Percentiles rank a stretch among this genome's conserved stretches.
These are phyloP conservation scores for Marasmius oreades DNA, from an alignment of 1,284 basidiomycete genomes.

Conservation along the genomic window DNA sequence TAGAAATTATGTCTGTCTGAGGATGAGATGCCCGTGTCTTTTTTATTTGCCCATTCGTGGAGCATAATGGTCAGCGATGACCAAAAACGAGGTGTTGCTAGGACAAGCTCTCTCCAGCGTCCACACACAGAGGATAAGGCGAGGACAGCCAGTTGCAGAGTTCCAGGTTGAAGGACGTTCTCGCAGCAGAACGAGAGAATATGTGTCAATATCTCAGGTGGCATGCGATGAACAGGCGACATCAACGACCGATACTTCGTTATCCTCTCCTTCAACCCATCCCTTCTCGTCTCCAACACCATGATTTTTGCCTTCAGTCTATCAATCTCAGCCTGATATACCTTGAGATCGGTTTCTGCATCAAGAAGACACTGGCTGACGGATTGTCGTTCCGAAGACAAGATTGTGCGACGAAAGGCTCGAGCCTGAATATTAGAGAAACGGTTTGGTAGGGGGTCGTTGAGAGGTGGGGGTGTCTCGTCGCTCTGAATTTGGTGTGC, in stretches of 20 bases:
- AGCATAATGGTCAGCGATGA: neutral
- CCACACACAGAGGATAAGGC: neutral
- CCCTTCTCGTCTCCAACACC: neutral
- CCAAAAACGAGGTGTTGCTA: neutral
- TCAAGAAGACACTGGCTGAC: neutral
- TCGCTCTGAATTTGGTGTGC: too few species aligned
- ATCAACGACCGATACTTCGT: neutral
- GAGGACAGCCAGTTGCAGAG: neutral
- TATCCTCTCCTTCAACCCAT: neutral
- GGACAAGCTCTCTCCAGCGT: neutral
- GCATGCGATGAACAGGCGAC: neutral
- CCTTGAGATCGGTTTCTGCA: neutral
- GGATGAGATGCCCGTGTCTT: neutral
- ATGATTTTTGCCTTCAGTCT: neutral
- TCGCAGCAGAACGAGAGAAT: neutral
- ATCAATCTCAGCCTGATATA: neutral
- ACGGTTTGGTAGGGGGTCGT: too few species aligned
- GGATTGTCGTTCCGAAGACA: neutral
- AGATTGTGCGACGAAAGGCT: neutral
- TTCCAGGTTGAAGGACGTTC: too few species aligned
- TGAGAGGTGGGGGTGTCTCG: too few species aligned
- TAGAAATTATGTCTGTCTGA: neutral
- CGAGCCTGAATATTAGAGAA: too few species aligned
- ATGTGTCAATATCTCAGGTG: neutral
- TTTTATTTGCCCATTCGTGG: neutral